phyloP scores from a whole-genome alignment of 306 rosid genomes.

The Vicia faba region DNA sequence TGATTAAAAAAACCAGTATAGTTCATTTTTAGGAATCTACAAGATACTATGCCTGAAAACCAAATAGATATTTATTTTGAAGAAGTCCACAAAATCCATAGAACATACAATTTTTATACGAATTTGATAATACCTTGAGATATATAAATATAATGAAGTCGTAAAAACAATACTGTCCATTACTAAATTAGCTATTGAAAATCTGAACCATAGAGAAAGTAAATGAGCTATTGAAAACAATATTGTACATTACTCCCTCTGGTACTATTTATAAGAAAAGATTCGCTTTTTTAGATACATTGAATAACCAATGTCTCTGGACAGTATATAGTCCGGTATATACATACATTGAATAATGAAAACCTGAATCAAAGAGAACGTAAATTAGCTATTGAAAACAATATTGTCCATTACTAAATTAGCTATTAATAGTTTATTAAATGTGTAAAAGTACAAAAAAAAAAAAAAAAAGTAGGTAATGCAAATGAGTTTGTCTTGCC shows the following conservation, averaged over 20 bases:
- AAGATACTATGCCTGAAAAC: constrained; percentile 18
- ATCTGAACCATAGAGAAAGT: no score
- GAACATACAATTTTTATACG: no score
- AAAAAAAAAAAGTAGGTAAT: neutral
- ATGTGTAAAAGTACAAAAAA: neutral
- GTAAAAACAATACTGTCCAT: constrained; percentile 1
- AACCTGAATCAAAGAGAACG: no score
- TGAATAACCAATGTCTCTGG: no score
- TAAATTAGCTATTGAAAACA: no score
- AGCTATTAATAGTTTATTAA: neutral
- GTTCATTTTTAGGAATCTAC: constrained; percentile 8
- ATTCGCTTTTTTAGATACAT: no score
- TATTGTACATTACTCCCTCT: no score
- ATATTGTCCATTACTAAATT: no score
- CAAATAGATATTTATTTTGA: constrained; percentile 17
- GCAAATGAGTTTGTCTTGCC: constrained; percentile 15
- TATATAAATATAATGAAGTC: constrained; percentile 36
- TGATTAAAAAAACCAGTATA: constrained; percentile 18
- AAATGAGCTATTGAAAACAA: no score
- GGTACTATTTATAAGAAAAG: no score
- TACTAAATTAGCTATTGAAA: constrained; percentile 5
- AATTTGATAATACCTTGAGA: constrained; percentile 1
- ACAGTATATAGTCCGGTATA: no score
- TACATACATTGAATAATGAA: no score
- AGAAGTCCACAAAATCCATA: neutral